phyloP scores from a whole-genome alignment of 306 rosid genomes.

The Dalbergia oliveri region DNA sequence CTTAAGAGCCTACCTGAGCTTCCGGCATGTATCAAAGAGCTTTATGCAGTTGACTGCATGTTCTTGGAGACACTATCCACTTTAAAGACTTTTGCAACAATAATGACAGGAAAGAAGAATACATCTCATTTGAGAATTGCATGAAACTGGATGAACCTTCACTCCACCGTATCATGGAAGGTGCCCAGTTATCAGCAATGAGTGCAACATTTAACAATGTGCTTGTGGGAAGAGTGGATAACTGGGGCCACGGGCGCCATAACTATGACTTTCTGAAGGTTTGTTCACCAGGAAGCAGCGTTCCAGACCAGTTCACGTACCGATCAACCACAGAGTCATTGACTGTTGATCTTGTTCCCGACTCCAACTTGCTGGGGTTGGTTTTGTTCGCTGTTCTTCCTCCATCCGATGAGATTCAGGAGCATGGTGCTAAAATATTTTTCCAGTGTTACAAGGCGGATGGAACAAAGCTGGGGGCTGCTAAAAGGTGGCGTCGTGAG shows the following conservation, averaged over 20 bases:
- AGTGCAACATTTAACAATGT: background rate
- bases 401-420: background rate
- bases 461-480: background rate
- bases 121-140: background rate
- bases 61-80: slow-evolving; percentile 12
- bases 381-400: background rate
- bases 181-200: background rate
- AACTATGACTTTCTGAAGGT: background rate
- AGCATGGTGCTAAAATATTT: background rate
- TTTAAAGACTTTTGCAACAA: too few relatives aligned
- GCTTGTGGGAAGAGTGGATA: background rate
- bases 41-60: slow-evolving; percentile 18
- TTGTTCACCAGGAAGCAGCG: slow-evolving; percentile 19
- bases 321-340: background rate
- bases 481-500: background rate
- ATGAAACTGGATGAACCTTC: background rate
- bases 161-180: background rate
- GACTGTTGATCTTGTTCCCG: background rate
- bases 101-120: too few relatives aligned
- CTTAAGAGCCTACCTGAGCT: slow-evolving; percentile 47
- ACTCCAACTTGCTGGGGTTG: background rate
- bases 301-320: background rate
- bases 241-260: background rate
- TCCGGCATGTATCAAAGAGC: background rate
- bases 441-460: background rate